These are phyloP conservation scores for Whalleya microplaca DNA, from an alignment of 2,329 filamentous ascomycete genomes.

Conservation along the genomic window DNA sequence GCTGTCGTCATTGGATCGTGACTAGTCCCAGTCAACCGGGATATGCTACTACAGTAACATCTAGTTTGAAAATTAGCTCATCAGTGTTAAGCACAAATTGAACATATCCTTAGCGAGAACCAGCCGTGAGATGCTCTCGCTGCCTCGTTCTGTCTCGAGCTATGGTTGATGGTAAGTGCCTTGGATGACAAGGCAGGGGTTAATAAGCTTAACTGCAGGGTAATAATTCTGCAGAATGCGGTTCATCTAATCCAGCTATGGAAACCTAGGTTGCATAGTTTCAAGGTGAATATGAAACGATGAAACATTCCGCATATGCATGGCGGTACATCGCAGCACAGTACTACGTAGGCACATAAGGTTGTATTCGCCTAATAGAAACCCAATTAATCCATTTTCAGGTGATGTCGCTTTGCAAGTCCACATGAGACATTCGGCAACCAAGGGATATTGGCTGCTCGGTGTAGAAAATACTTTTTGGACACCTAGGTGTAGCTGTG, in stretches of 20 bases:
- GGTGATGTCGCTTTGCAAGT: neutral
- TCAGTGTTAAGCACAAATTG: neutral
- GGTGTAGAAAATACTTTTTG: slow-evolving; percentile 2
- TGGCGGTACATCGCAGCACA: slow-evolving; percentile 4
- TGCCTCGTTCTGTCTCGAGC: neutral
- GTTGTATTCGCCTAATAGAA: slow-evolving; percentile 6
- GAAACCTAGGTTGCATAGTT: neutral
- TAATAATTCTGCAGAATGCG: neutral
- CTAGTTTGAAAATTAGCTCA: neutral
- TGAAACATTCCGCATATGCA: slow-evolving; percentile 5
- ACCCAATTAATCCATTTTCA: slow-evolving; percentile 7
- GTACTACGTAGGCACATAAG: slow-evolving; percentile 11
- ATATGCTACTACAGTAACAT: neutral
- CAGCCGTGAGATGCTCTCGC: neutral
- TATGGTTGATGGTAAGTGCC: neutral
- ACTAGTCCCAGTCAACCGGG: neutral
- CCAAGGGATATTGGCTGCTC: neutral
- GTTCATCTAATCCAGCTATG: slow-evolving; percentile 13
- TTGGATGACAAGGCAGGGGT: neutral
- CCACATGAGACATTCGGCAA: neutral
- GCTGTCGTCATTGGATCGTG: slow-evolving; percentile 17
- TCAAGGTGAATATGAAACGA: neutral
- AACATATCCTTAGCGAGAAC: neutral
- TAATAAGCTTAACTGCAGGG: neutral
- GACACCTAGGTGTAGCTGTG: slow-evolving; percentile 21